Percentiles rank a stretch among this genome's conserved stretches.
Evolutionary conservation across 2,329 filamentous ascomycete species (phyloP).

Genomic region (Pezicula radicicola): DNA sequence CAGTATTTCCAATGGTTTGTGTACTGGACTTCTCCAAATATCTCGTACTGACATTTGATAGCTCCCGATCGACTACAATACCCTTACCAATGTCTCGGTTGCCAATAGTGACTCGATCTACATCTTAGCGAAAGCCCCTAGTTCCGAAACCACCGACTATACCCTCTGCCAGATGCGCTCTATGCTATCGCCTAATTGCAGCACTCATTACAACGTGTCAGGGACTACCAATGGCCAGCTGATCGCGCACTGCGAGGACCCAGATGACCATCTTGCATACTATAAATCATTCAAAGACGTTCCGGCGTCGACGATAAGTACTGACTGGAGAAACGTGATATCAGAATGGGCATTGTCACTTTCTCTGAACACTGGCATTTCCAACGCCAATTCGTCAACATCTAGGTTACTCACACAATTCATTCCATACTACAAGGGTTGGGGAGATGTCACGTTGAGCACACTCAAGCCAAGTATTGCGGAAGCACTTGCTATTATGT

Average conservation of each 20-base stretch:
- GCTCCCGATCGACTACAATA: conserved; percentile 63
- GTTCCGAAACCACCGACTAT: conserved; percentile 43
- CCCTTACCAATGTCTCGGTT: conserved; percentile 53
- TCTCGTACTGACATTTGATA: conserved; percentile 17
- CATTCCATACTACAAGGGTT: conserved; percentile 36
- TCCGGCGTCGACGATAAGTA: conserved; percentile 26
- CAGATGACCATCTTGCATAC: conserved; percentile 53
- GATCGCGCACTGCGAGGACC: conserved; percentile 58
- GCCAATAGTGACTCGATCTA: conserved; percentile 57
- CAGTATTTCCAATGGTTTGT: conserved; percentile 47
- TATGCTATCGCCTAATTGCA: conserved; percentile 62
- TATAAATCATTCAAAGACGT: conserved; percentile 35
- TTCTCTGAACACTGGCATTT: conserved; percentile 52
- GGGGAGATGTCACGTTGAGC: conserved; percentile 34
- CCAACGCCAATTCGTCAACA: conserved; percentile 55
- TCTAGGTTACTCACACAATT: conserved; percentile 56
- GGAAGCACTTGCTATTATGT: conserved; percentile 70
- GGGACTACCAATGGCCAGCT: conserved; percentile 57
- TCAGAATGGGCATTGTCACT: conserved; percentile 52
- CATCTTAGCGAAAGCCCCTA: conserved; percentile 52
- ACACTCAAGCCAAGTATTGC: conserved; percentile 61
- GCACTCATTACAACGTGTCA: conserved; percentile 56
- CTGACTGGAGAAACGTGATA: conserved; percentile 54
- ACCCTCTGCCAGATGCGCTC: conserved; percentile 67
- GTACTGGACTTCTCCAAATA: conserved; percentile 30